Evolutionary conservation across 345 rosid genomes (phyloP).

Genomic region (Reutealis trisperma): DNA sequence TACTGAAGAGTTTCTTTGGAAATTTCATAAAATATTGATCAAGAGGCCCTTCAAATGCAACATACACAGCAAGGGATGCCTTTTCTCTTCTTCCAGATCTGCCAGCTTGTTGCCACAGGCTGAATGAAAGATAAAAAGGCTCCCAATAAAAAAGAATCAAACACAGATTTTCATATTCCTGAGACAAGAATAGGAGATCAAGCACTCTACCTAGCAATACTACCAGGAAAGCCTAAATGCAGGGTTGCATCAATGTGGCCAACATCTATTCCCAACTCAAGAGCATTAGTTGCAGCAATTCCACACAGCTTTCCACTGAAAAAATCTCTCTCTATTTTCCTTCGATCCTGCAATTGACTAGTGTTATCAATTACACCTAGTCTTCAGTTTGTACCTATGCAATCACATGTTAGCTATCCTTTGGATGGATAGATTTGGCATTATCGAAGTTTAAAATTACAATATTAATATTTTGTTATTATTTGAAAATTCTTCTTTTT

Average conservation of each 20-base stretch:
- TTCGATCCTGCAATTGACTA: slow-evolving; percentile 59
- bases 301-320: slow-evolving; percentile 87
- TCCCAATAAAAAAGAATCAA: slow-evolving; percentile 20
- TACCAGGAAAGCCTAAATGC: slow-evolving; percentile 98
- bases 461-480: too few relatives aligned
- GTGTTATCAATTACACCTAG: slow-evolving; percentile 1
- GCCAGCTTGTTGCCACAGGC: slow-evolving; percentile 98
- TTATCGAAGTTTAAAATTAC: too few relatives aligned
- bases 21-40: slow-evolving; percentile 91
- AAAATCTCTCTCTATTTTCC: slow-evolving; percentile 80
- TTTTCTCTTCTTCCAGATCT: slow-evolving; percentile 92
- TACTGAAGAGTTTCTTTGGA: slow-evolving; percentile 75
- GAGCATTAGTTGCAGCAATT: slow-evolving; percentile 93
- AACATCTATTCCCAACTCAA: slow-evolving; percentile 94
- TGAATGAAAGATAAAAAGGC: slow-evolving; percentile 33
- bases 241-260: slow-evolving; percentile 92
- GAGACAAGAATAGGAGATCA: slow-evolving; percentile 17
- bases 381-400: too few relatives aligned
- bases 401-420: too few relatives aligned
- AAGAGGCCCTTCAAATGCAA: slow-evolving; percentile 79
- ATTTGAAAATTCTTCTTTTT: too few relatives aligned
- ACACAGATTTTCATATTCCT: slow-evolving; percentile 8
- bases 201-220: slow-evolving; percentile 73
- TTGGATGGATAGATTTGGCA: too few relatives aligned
- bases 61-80: slow-evolving; percentile 84